Percentiles rank a stretch among this genome's conserved stretches.
Evolutionary conservation across 2,329 filamentous ascomycete genomes (phyloP).

Genomic region (Paecilomyces variotii): DNA sequence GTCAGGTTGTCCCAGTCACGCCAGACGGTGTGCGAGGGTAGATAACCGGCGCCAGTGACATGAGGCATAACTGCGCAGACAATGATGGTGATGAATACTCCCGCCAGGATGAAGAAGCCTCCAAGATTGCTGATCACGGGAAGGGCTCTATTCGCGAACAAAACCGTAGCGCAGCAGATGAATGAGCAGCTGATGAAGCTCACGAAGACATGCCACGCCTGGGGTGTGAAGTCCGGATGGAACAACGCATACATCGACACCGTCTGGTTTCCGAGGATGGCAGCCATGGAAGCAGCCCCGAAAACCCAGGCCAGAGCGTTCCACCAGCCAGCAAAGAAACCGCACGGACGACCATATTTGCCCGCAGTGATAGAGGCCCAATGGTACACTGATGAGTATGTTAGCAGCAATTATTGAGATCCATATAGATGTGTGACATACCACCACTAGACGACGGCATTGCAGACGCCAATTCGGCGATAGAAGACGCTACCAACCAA

Average conservation of each 20-base stretch:
- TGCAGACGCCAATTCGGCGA: conserved; percentile 54
- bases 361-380: conserved; percentile 54
- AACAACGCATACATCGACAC: conserved; percentile 56
- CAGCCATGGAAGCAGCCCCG: conserved; percentile 50
- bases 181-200: conserved; percentile 50
- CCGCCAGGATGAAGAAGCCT: conserved; percentile 48
- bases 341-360: conserved; percentile 45
- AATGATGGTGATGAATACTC: conserved; percentile 47
- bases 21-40: conserved; percentile 49
- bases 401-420: neutral
- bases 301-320: conserved; percentile 51
- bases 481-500: conserved; percentile 50
- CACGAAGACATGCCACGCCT: conserved; percentile 54
- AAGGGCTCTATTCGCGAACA: conserved; percentile 48
- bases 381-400: conserved; percentile 45
- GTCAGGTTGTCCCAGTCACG: conserved; percentile 44
- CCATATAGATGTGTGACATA: conserved; percentile 12
- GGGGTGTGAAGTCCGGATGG: conserved; percentile 44
- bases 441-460: conserved; percentile 53
- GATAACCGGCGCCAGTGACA: conserved; percentile 34
- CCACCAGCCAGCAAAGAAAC: conserved; percentile 40
- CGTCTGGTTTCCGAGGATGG: conserved; percentile 52
- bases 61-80: conserved; percentile 48
- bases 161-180: conserved; percentile 44
- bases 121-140: conserved; percentile 48